phyloP scores from a whole-genome alignment of 2,329 filamentous ascomycete genomes.

The Fusarium tupiense region DNA sequence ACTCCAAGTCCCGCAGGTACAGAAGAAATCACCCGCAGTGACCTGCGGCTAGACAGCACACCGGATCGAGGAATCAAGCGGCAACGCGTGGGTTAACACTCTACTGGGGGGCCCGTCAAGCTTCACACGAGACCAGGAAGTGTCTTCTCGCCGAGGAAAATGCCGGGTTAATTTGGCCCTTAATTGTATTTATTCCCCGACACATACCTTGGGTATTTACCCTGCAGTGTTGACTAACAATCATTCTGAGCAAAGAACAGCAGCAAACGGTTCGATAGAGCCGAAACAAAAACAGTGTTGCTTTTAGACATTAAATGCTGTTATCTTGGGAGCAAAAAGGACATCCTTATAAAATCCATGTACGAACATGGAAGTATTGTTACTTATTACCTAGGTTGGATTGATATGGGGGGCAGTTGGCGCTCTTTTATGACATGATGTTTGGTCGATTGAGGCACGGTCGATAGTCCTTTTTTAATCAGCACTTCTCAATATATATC shows the following conservation, averaged over 20 bases:
- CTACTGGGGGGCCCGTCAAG: not conserved
- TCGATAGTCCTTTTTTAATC: constrained; percentile 8
- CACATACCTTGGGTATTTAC: not conserved
- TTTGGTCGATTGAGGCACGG: constrained; percentile 1
- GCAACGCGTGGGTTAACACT: constrained; percentile 49
- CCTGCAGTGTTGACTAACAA: not conserved
- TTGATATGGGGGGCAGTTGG: not conserved
- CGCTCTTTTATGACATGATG: constrained; percentile 20
- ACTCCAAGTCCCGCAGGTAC: constrained; percentile 60
- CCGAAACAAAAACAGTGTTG: not conserved
- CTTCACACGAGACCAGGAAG: not conserved
- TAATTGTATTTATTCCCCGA: constrained; percentile 4
- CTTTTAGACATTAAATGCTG: constrained; percentile 12
- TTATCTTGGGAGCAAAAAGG: not conserved
- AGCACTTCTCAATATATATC: not conserved
- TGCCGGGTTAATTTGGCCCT: not conserved
- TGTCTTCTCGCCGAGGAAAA: not conserved
- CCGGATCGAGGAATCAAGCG: constrained; percentile 49
- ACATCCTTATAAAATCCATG: constrained; percentile 13
- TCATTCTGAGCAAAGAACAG: not conserved
- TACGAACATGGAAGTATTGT: not conserved
- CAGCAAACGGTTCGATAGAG: not conserved
- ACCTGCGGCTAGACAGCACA: constrained; percentile 46
- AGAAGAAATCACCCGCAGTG: constrained; percentile 61
- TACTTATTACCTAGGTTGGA: not conserved